phyloP scores from a whole-genome alignment of 805 yeast genomes.

The Pichia cephalocereana region DNA sequence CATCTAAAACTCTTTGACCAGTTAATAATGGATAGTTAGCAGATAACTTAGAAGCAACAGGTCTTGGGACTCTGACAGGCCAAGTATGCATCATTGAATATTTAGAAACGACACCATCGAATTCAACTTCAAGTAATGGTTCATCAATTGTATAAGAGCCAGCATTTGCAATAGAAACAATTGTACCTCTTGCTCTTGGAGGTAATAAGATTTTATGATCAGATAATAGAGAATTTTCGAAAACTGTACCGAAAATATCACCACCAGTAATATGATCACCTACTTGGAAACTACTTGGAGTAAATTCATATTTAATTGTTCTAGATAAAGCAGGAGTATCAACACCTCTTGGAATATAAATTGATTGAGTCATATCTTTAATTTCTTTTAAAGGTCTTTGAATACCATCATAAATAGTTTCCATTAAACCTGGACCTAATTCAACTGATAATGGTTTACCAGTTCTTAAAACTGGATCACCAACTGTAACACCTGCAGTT shows the following conservation, averaged over 20 bases:
- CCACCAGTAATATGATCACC: slow-evolving; percentile 99
- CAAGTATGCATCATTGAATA: slow-evolving; percentile 97
- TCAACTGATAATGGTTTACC: slow-evolving; percentile 99
- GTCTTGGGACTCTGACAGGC: slow-evolving; percentile 99
- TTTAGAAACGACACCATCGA: slow-evolving; percentile 70
- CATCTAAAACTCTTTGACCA: slow-evolving; percentile 97
- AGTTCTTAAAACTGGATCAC: slow-evolving; percentile 97
- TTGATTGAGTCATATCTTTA: slow-evolving; percentile 77
- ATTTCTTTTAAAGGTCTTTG: slow-evolving; percentile 97
- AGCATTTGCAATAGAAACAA: slow-evolving; percentile 77
- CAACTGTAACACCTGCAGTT: slow-evolving; percentile 98
- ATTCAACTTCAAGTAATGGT: slow-evolving; percentile 85
- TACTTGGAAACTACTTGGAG: slow-evolving; percentile 66
- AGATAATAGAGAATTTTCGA: slow-evolving; percentile 84
- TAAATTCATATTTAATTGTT: slow-evolving; percentile 73
- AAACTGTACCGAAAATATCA: slow-evolving; percentile 89
- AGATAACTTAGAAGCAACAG: slow-evolving; percentile 86
- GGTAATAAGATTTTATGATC: slow-evolving; percentile 94
- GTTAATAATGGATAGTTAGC: slow-evolving; percentile 95
- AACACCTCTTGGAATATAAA: slow-evolving; percentile 97
- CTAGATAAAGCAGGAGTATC: slow-evolving; percentile 94
- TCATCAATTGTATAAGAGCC: slow-evolving; percentile 92
- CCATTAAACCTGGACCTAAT: slow-evolving; percentile 99
- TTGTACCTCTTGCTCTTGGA: slow-evolving; percentile 97
- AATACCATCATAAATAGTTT: slow-evolving; percentile 98